Evolutionary conservation across 108 stramenopile genomes (phyloP).

Genomic region (Nitzschia palea): DNA sequence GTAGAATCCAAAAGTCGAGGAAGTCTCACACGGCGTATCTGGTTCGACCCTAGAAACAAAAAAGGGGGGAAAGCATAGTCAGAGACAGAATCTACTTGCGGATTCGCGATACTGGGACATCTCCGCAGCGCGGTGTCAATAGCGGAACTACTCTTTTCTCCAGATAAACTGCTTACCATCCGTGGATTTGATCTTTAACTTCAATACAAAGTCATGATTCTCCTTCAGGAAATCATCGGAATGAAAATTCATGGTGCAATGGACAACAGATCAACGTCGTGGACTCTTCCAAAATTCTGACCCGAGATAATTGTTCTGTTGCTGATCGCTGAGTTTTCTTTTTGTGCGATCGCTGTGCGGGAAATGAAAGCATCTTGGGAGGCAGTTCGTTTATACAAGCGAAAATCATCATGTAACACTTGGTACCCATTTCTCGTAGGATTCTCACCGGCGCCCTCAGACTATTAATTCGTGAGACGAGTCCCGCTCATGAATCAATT

Average conservation of each 20-base stretch:
- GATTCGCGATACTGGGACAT: too few relatives aligned
- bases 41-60: slow-evolving; percentile 26
- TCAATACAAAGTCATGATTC: slow-evolving; percentile 54
- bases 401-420: too few relatives aligned
- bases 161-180: slow-evolving; percentile 40
- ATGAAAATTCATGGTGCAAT: background rate
- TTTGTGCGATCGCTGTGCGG: too few relatives aligned
- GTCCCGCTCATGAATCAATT: slow-evolving; percentile 5
- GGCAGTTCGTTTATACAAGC: too few relatives aligned
- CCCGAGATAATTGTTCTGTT: slow-evolving; percentile 1
- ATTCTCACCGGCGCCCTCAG: background rate
- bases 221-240: background rate
- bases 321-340: background rate
- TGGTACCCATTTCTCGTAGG: too few relatives aligned
- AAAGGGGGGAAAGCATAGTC: too few relatives aligned
- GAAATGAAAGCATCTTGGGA: too few relatives aligned
- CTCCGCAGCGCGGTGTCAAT: slow-evolving; percentile 4
- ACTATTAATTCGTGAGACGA: slow-evolving; percentile 11
- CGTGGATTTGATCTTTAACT: slow-evolving; percentile 55
- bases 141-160: background rate
- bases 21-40: slow-evolving; percentile 64
- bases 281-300: slow-evolving; percentile 1
- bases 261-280: too few relatives aligned
- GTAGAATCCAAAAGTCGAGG: slow-evolving; percentile 46
- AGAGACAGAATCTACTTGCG: too few relatives aligned